Percentiles rank a stretch among this genome's conserved stretches.
These are phyloP conservation scores for Clitoria ternatea DNA, from an alignment of 306 rosid species.

Conservation along the genomic window DNA sequence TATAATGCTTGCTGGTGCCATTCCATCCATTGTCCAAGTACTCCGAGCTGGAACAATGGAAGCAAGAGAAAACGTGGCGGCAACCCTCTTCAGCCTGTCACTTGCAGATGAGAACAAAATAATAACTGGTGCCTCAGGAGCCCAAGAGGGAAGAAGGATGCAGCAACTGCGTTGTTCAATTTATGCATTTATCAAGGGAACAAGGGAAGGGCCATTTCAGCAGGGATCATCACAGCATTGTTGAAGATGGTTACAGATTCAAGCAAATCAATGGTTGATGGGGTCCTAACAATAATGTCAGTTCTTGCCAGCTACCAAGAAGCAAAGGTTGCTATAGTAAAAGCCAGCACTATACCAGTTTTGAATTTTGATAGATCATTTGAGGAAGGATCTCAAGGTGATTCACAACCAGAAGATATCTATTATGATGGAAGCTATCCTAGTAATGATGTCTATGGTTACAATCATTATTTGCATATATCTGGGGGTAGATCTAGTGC, in stretches of 20 bases:
- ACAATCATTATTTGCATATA: no score
- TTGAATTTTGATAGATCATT: conserved; percentile 79
- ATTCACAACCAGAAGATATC: no score
- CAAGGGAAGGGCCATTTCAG: conserved; percentile 85
- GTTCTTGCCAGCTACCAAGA: conserved; percentile 94
- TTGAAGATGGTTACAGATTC: conserved; percentile 83
- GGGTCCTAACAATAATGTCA: conserved; percentile 88
- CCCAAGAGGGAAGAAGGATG: conserved; percentile 90
- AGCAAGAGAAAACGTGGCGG: conserved; percentile 93
- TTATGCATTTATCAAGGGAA: conserved; percentile 95
- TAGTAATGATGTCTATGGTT: no score
- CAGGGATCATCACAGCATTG: conserved; percentile 73
- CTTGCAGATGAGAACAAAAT: conserved; percentile 96
- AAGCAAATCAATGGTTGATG: conserved; percentile 75
- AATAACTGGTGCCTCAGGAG: conserved; percentile 92
- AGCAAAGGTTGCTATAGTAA: conserved; percentile 71
- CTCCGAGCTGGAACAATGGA: conserved; percentile 90
- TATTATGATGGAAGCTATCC: no score
- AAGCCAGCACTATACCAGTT: conserved; percentile 87
- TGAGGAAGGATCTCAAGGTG: conserved; percentile 71
- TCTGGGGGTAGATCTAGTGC: no score
- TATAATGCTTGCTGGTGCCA: conserved; percentile 94
- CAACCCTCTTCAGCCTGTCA: conserved; percentile 89
- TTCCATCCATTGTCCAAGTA: conserved; percentile 92
- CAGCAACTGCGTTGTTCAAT: conserved; percentile 89